Percentiles rank a stretch among this genome's conserved stretches.
Conservation (phyloP, 2,329 filamentous ascomycete genomes). For the Chalara sp. region DNA sequence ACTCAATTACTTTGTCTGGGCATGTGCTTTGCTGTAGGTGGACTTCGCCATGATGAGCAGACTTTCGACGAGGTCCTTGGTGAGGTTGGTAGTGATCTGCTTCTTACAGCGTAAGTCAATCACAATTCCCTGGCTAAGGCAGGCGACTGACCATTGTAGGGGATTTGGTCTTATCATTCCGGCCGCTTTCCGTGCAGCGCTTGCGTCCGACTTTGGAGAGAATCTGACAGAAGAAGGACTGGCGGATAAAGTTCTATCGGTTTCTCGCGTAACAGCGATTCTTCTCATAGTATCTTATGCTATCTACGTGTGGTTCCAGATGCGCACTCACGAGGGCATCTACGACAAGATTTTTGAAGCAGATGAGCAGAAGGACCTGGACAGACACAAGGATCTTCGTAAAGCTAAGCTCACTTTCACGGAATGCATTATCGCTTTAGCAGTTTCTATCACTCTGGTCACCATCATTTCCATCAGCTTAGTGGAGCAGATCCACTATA, state of each 20-base stretch:
- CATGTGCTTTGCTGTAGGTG: constrained; percentile 72
- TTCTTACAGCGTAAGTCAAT: constrained; percentile 66
- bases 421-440: constrained; percentile 62
- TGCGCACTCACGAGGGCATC: constrained; percentile 67
- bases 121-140: background rate
- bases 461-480: constrained; percentile 60
- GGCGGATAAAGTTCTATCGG: constrained; percentile 45
- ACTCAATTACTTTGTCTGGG: constrained; percentile 77
- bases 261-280: constrained; percentile 65
- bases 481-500: constrained; percentile 63
- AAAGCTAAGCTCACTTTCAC: constrained; percentile 69
- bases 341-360: constrained; percentile 66
- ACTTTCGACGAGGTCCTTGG: constrained; percentile 69
- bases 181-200: constrained; percentile 41
- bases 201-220: constrained; percentile 23
- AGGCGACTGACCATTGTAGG: constrained; percentile 22
- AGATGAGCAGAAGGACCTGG: constrained; percentile 62
- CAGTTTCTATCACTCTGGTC: constrained; percentile 60
- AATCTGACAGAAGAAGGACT: constrained; percentile 34
- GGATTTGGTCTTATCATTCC: constrained; percentile 40
- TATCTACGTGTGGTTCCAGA: constrained; percentile 66
- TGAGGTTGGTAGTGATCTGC: constrained; percentile 70
- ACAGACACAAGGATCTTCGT: constrained; percentile 50
- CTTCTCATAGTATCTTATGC: constrained; percentile 65
- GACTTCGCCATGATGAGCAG: constrained; percentile 60